Percentiles rank a stretch among this genome's conserved stretches.
Evolutionary conservation across 2,329 filamentous ascomycete species (phyloP).

Genomic region (Hymenoscyphus albidus): DNA sequence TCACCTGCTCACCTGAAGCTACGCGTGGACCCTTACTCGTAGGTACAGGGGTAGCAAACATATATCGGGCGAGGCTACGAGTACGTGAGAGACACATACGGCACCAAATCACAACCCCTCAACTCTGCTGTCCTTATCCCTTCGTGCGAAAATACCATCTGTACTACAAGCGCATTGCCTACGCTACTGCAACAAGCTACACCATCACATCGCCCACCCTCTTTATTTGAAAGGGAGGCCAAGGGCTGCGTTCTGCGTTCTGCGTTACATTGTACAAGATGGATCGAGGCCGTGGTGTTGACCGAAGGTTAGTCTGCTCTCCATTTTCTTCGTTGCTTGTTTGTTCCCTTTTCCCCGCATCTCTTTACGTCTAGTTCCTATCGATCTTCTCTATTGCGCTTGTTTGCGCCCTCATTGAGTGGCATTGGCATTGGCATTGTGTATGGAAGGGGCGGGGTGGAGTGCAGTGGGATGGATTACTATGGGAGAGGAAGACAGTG

Average conservation of each 20-base stretch:
- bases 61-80: no score
- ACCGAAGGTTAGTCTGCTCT: constrained; percentile 9
- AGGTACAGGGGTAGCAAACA: no score
- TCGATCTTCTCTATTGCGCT: neutral
- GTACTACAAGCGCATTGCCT: neutral
- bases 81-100: neutral
- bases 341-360: neutral
- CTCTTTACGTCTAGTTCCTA: neutral
- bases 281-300: constrained; percentile 10
- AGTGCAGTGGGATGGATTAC: no score
- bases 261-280: constrained; percentile 2
- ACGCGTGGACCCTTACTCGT: no score
- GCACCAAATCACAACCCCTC: neutral
- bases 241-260: neutral
- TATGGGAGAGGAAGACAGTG: neutral
- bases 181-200: neutral
- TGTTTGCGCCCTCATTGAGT: neutral
- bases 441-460: neutral
- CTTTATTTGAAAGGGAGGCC: neutral
- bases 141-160: neutral
- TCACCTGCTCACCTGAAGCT: no score
- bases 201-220: neutral
- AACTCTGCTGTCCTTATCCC: neutral
- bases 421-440: neutral
- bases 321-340: neutral